A percentile compares a stretch with the other conserved stretches of the same genome.
These are phyloP conservation scores for Vanrija sp. DNA, from an alignment of 1,284 basidiomycete genomes.

Conservation along the genomic window DNA sequence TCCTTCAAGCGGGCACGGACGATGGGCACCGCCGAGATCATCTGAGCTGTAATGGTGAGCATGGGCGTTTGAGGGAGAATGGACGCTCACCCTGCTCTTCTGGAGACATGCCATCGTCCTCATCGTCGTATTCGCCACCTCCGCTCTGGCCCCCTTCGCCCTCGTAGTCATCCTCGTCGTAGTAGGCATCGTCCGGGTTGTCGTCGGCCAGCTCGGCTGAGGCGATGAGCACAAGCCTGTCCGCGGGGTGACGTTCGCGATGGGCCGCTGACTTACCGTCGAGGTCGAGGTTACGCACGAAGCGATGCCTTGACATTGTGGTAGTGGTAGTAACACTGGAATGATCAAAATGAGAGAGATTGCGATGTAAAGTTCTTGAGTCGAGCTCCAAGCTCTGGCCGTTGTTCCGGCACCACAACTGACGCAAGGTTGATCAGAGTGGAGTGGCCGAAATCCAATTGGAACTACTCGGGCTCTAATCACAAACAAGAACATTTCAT, in stretches of 20 bases:
- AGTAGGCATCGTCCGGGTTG: constrained; percentile 51
- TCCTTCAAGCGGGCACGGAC: constrained; percentile 66
- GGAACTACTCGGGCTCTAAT: too few relatives aligned
- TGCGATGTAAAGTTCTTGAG: too few relatives aligned
- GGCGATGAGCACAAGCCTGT: neutral
- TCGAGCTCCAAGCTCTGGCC: too few relatives aligned
- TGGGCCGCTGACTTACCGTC: constrained; percentile 69
- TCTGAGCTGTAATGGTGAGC: constrained; percentile 57
- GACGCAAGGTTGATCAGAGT: too few relatives aligned
- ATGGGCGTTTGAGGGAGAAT: neutral
- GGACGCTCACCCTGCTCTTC: constrained; percentile 26
- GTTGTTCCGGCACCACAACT: too few relatives aligned
- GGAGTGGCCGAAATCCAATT: too few relatives aligned
- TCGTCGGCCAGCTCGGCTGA: constrained; percentile 13
- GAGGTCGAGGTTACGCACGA: constrained; percentile 82
- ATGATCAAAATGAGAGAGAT: too few relatives aligned
- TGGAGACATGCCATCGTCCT: constrained; percentile 42
- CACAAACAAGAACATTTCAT: too few relatives aligned
- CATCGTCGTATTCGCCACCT: constrained; percentile 40
- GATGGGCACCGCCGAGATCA: constrained; percentile 65
- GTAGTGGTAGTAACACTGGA: too few relatives aligned
- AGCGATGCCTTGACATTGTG: constrained; percentile 75
- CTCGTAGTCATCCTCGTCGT: constrained; percentile 33
- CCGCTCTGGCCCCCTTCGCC: constrained; percentile 45
- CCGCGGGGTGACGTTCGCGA: neutral